Conservation (phyloP, 2,329 filamentous ascomycete species). For the Colletotrichum tropicale region DNA sequence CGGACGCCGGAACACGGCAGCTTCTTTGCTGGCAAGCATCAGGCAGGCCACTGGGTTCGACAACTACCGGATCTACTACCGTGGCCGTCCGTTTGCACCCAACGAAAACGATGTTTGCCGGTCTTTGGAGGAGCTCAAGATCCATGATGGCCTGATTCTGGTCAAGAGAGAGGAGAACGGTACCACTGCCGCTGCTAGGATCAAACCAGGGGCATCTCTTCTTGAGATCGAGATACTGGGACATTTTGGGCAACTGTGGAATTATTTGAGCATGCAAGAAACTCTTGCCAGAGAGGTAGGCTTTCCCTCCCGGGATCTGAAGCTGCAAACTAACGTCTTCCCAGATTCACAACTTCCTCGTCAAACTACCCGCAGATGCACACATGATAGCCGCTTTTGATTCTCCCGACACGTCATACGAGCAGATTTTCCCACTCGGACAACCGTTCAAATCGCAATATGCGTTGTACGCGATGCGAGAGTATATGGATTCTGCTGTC, state of each 20-base stretch:
- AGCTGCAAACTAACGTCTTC: constrained; percentile 21
- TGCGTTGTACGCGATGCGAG: constrained; percentile 68
- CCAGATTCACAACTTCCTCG: constrained; percentile 73
- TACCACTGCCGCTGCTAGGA: constrained; percentile 43
- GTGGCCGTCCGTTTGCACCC: constrained; percentile 69
- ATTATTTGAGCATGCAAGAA: constrained; percentile 77
- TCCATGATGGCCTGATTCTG: constrained; percentile 69
- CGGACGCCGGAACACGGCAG: constrained; percentile 72
- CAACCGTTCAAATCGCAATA: constrained; percentile 79
- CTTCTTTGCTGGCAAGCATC: constrained; percentile 71
- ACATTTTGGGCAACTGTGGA: constrained; percentile 85
- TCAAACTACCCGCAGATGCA: constrained; percentile 71
- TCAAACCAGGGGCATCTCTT: constrained; percentile 57
- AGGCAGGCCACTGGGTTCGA: constrained; percentile 75
- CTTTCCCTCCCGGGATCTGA: neutral
- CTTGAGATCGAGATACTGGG: constrained; percentile 81
- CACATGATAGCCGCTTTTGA: constrained; percentile 65
- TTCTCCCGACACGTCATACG: constrained; percentile 53
- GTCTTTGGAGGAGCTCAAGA: constrained; percentile 71
- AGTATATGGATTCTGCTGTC: constrained; percentile 56
- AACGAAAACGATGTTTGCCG: constrained; percentile 61
- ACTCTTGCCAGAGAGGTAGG: constrained; percentile 69
- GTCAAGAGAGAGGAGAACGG: constrained; percentile 63
- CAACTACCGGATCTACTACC: constrained; percentile 75
- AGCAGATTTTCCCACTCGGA: constrained; percentile 69